Base-by-base conservation (phyloP, 2,329 filamentous ascomycete genomes). In the Helotiales sp. region DNA sequence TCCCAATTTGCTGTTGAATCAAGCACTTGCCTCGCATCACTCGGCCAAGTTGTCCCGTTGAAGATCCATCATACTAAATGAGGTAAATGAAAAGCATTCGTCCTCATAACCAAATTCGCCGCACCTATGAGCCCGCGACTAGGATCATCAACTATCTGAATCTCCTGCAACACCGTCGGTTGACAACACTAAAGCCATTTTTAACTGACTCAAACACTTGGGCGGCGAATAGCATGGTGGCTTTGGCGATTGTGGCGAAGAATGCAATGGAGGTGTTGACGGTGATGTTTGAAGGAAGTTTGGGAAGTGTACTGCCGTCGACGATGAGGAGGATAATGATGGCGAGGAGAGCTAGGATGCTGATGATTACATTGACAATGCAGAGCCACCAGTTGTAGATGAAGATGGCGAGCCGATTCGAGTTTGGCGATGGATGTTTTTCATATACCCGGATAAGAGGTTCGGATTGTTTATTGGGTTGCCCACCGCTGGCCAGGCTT, bases 181-280 rank as follows among this genome's bases (percentile, higher is more conserved):
- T 52, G 22, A 5, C 46, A 50, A 25, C 55, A 59, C 57, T 52
- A 59, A 17, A 59, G 19, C 57, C 57, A 59, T 31, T 55, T 55
- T 22, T n/a, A 52, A 15, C 40, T 59, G 57, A 38, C 52, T 55
- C n/a, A 59, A 55, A 3, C 29, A 51, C 17, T 54, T 47, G 10
- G 31, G 55, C 57, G 5, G 52, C 51, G 8, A 55, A 33, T 7
- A 59, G 25, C 46, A 55, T 47, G 19, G 57, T 33, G 1, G 42
- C 40, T 19, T 49, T 47, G 3, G 52, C 40, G n/a, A 55, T 25
- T 12, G 29, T 59, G 5, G 57, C 22, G 9, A 55, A 36, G 33
- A 57, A 40, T 13, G 55, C 49, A 5, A 55, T 34, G 27, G 42
- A 48, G 13, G 57, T 53, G 13, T 59, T 59, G 25, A 59, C 30